A percentile compares a stretch with the other conserved stretches of the same genome.
phyloP scores from a whole-genome alignment of 768 basidiomycete species.

The Crepidotus variabilis region DNA sequence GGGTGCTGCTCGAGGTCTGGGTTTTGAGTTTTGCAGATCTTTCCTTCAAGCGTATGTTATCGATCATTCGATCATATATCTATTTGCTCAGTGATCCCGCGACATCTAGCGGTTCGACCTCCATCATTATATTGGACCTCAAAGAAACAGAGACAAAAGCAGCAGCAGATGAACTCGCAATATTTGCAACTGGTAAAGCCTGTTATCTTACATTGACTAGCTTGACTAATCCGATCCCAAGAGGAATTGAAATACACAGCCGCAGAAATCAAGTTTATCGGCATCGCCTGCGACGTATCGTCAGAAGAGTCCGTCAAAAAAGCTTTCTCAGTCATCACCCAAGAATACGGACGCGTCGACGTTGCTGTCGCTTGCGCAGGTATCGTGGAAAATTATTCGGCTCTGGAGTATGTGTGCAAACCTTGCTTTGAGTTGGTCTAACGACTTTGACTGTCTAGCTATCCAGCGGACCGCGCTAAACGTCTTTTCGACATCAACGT shows the following conservation, averaged over 20 bases:
- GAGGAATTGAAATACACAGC: conserved; percentile 51
- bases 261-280: conserved; percentile 63
- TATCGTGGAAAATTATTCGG: conserved; percentile 87
- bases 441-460: conserved; percentile 36
- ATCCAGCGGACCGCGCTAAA: conserved; percentile 83
- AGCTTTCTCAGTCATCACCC: conserved; percentile 63
- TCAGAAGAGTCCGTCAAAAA: conserved; percentile 75
- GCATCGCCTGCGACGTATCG: conserved; percentile 85
- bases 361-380: conserved; percentile 89
- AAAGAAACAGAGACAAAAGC: conserved; percentile 61
- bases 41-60: conserved; percentile 75
- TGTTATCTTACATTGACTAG: neutral
- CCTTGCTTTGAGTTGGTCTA: neutral
- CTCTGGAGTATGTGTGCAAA: conserved; percentile 61
- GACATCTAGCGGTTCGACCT: conserved; percentile 66
- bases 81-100: conserved; percentile 2
- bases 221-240: conserved; percentile 21
- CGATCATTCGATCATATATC: neutral
- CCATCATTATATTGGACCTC: conserved; percentile 79
- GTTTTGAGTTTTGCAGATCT: conserved; percentile 86
- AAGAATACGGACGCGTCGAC: conserved; percentile 69
- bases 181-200: conserved; percentile 24
- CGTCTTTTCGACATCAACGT: conserved; percentile 90
- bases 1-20: conserved; percentile 89
- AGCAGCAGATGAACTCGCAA: conserved; percentile 64